Conservation (phyloP, 208 protist genomes). For the Trypanosoma avium region DNA sequence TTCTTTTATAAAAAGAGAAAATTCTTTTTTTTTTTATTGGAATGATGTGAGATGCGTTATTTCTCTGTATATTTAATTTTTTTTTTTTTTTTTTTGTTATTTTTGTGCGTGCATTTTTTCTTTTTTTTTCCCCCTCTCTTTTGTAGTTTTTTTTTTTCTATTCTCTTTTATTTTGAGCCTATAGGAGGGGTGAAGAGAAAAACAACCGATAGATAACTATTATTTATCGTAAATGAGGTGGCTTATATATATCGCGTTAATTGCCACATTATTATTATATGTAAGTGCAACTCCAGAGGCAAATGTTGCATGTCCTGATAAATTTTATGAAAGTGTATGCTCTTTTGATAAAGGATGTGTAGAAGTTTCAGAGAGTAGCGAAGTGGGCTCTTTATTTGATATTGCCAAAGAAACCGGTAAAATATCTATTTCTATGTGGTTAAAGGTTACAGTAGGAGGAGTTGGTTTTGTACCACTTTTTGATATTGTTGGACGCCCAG, state of each 20-base stretch:
- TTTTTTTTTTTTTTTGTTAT: no score
- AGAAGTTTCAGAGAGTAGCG: background rate
- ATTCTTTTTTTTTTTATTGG: no score
- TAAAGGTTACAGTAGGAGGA: background rate
- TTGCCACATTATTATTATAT: slow-evolving; percentile 1
- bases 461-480: background rate
- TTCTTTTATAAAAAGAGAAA: no score
- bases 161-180: no score
- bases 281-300: slow-evolving; percentile 8
- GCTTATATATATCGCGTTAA: background rate
- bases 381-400: slow-evolving; percentile 12
- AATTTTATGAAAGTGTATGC: background rate
- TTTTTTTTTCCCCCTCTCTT: no score
- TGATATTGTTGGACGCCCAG: slow-evolving; percentile 8
- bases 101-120: no score
- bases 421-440: slow-evolving; percentile 12
- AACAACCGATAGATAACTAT: no score
- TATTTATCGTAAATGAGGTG: slow-evolving; percentile 5
- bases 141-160: no score
- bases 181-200: no score
- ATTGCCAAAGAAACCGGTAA: background rate
- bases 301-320: slow-evolving; percentile 7
- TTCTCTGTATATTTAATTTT: no score
- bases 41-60: no score
- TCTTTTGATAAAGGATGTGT: background rate